Evolutionary conservation across 2,329 filamentous ascomycete genomes (phyloP).

Genomic region (Trichoderma sp.): DNA sequence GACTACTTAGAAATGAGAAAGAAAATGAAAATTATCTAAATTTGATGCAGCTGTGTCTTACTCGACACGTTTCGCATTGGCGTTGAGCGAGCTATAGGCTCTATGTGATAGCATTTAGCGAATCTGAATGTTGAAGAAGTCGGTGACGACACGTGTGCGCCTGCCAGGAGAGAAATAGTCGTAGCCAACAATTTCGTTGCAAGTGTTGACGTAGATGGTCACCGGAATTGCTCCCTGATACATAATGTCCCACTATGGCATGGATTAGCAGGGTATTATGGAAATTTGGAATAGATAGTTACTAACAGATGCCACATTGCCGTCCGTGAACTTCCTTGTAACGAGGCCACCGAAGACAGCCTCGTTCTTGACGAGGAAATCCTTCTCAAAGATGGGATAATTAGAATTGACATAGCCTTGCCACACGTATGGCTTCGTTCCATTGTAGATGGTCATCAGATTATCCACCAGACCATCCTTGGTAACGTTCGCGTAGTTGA

Average conservation of each 20-base stretch:
- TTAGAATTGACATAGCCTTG: slow-evolving; percentile 37
- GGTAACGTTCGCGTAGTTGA: slow-evolving; percentile 37
- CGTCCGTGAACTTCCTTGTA: slow-evolving; percentile 21
- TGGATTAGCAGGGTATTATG: neutral
- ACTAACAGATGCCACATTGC: slow-evolving; percentile 29
- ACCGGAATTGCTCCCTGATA: slow-evolving; percentile 36
- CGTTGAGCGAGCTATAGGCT: neutral
- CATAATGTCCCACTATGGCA: slow-evolving; percentile 36
- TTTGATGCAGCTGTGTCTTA: neutral
- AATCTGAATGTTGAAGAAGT: slow-evolving; percentile 32
- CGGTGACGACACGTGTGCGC: slow-evolving; percentile 31
- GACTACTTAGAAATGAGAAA: neutral
- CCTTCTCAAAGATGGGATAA: slow-evolving; percentile 34
- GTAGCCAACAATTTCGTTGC: slow-evolving; percentile 35
- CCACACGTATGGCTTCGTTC: slow-evolving; percentile 27
- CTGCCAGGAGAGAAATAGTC: slow-evolving; percentile 33
- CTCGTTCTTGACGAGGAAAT: slow-evolving; percentile 28
- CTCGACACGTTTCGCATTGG: too few species aligned
- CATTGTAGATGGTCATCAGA: slow-evolving; percentile 30
- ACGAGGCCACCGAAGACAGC: slow-evolving; percentile 30
- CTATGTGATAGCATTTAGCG: neutral
- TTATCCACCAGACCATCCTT: slow-evolving; percentile 37
- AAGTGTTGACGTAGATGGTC: slow-evolving; percentile 35
- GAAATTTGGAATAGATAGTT: too few species aligned
- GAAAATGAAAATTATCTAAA: neutral